phyloP scores from a whole-genome alignment of 2,329 filamentous ascomycete species.

The Periconia macrospinosa region DNA sequence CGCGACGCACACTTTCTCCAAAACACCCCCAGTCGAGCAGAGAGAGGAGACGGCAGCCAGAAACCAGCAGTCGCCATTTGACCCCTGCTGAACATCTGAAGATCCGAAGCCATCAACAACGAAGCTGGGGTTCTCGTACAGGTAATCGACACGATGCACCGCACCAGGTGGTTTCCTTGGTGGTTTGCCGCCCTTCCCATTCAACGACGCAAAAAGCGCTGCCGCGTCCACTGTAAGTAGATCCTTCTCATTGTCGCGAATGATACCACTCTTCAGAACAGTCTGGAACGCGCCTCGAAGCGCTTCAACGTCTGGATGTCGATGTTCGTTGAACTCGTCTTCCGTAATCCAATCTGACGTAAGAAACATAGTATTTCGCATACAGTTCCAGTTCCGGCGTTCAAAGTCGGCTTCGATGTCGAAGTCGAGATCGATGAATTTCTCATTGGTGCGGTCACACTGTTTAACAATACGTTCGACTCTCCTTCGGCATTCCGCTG shows the following conservation, averaged over 20 bases:
- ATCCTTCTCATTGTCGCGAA: slow-evolving; percentile 62
- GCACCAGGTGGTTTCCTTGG: no score
- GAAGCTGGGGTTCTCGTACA: slow-evolving; percentile 76
- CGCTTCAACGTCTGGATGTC: no score
- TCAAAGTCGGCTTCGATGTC: no score
- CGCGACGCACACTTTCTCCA: slow-evolving; percentile 73
- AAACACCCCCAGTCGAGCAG: slow-evolving; percentile 69
- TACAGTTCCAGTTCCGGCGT: no score
- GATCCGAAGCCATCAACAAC: slow-evolving; percentile 75
- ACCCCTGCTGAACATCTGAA: slow-evolving; percentile 76
- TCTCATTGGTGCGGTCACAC: slow-evolving; percentile 77
- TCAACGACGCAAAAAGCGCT: no score
- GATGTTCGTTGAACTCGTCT: no score
- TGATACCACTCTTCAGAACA: no score
- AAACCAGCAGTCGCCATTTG: slow-evolving; percentile 82
- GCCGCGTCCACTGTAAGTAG: slow-evolving; percentile 15
- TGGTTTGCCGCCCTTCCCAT: no score
- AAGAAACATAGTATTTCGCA: no score
- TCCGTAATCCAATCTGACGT: no score
- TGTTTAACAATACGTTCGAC: slow-evolving; percentile 59
- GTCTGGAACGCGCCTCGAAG: no score
- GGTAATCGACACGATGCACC: slow-evolving; percentile 57
- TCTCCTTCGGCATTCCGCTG: slow-evolving; percentile 64
- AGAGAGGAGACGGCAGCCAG: slow-evolving; percentile 78
- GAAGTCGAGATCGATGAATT: slow-evolving; percentile 80